Evolutionary conservation across 139 green algal genomes (phyloP).

Genomic region (Astrephomene gubernaculifera): DNA sequence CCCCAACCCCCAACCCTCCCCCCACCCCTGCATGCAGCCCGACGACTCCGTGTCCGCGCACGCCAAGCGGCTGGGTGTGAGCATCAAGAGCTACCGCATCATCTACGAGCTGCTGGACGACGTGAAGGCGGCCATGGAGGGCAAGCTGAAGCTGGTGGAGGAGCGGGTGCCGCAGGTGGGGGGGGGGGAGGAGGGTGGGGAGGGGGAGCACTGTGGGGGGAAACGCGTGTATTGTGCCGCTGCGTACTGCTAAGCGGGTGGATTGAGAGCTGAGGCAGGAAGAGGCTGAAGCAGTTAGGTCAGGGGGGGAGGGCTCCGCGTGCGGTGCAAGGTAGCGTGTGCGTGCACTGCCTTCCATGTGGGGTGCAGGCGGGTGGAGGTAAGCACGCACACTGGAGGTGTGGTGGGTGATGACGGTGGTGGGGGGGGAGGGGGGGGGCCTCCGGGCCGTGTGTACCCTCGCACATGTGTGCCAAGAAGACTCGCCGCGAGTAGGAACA

Average conservation of each 20-base stretch:
- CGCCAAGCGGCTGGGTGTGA: constrained; percentile 79
- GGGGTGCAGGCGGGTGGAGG: too few species aligned
- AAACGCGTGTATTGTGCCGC: too few species aligned
- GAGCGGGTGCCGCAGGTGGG: constrained; percentile 69
- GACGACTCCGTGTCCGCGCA: constrained; percentile 73
- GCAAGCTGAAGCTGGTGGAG: constrained; percentile 84
- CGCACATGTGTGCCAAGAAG: too few species aligned
- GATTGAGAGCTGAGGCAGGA: background rate
- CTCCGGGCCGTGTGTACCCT: too few species aligned
- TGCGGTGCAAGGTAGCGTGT: background rate
- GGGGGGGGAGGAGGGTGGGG: constrained; percentile 64
- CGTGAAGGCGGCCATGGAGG: constrained; percentile 96
- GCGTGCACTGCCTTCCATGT: background rate
- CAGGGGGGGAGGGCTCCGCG: background rate
- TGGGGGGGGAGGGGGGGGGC: too few species aligned
- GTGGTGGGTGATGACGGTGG: too few species aligned
- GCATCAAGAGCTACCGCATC: constrained; percentile 71
- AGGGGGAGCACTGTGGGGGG: too few species aligned
- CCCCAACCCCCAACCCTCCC: constrained; percentile 69
- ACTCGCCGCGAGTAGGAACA: too few species aligned
- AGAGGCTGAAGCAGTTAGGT: too few species aligned
- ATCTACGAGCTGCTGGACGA: constrained; percentile 99
- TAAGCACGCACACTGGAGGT: too few species aligned
- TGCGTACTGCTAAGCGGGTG: too few species aligned
- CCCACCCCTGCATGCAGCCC: constrained; percentile 34